Base-by-base conservation (phyloP, 176 grass and related monocot species). In the Saccharum officinarum region DNA sequence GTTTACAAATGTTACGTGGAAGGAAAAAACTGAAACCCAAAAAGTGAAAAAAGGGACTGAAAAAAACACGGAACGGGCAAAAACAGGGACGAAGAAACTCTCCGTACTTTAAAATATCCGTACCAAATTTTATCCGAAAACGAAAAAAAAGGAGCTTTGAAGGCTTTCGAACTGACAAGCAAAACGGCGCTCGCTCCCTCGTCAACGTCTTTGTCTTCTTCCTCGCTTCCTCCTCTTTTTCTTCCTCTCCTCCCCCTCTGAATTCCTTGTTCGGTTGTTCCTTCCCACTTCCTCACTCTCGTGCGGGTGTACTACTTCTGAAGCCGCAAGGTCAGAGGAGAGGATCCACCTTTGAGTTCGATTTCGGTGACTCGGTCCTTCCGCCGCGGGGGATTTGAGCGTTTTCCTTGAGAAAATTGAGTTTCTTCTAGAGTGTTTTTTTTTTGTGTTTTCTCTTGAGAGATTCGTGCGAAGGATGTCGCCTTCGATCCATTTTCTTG, bases 121-220 rank as follows among this genome's bases (percentile, higher is more conserved):
- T 69, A 77, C 73, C n/a, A 85, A 44, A 34, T 45, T 78, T 44
- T 49, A 64, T 60, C 50, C 65, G 1, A n/a, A 71, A 71, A 44
- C 1, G 54, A 41, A 22, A 57, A 12, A 54, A 49, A 30, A n/a
- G 30, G 46, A 8, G 38, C 71, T 67, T 90, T 83, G 55, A 89
- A 73, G 72, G 67, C 66, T 94, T 91, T 91, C 45, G 74, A 88
- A 87, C 59, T 33, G 45, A 65, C 34, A 49, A 34, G 79, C 71
- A 64, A 77, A 64, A 77, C 85, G 68, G 75, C 82, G 49, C 85
- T 50, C 72, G 18, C 71, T 49, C n/a, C 39, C 23, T 80, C 86
- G 92, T 94, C 92, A 94, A 94, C 86, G 89, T 77, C 81, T 80
- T 88, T 93, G 64, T 82, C 69, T 83, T 77, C 86, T 39, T 30